Evolutionary conservation across 176 grass and related monocot genomes (phyloP).

Genomic region (Puccinellia tenuiflora): DNA sequence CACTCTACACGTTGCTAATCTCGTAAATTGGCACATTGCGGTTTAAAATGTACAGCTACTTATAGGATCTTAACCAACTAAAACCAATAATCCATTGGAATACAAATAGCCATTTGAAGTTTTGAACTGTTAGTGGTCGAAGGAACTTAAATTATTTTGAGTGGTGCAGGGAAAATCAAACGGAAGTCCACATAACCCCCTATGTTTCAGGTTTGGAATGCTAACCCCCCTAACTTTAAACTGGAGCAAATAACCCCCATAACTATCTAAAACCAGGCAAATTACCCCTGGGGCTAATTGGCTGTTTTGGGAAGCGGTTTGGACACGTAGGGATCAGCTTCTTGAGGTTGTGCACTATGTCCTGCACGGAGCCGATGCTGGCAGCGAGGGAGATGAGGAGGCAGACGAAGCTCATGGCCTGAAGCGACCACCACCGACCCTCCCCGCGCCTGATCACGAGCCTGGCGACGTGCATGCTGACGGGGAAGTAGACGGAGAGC

Average conservation of each 20-base stretch:
- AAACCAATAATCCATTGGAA: background rate
- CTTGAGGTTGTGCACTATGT: conserved; percentile 94
- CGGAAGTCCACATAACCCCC: no score
- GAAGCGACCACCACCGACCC: conserved; percentile 65
- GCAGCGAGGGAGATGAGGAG: conserved; percentile 79
- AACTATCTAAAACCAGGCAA: no score
- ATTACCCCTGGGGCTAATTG: no score
- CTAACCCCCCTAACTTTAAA: no score
- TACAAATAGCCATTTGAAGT: background rate
- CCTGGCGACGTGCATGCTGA: conserved; percentile 77
- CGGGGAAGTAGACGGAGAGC: conserved; percentile 93
- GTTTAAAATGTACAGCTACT: background rate
- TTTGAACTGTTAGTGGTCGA: background rate
- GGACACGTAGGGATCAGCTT: no score
- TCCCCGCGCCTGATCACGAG: conserved; percentile 48
- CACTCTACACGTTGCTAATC: background rate
- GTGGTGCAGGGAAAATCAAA: background rate
- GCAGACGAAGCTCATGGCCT: conserved; percentile 81
- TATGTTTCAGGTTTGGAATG: no score
- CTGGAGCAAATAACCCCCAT: no score
- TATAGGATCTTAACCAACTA: background rate
- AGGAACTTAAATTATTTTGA: background rate
- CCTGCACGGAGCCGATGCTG: conserved; percentile 77
- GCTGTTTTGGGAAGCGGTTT: no score
- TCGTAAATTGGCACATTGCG: background rate